phyloP scores from a whole-genome alignment of 192 early-diverging fungal genomes.

The Blastocladiella britannica region DNA sequence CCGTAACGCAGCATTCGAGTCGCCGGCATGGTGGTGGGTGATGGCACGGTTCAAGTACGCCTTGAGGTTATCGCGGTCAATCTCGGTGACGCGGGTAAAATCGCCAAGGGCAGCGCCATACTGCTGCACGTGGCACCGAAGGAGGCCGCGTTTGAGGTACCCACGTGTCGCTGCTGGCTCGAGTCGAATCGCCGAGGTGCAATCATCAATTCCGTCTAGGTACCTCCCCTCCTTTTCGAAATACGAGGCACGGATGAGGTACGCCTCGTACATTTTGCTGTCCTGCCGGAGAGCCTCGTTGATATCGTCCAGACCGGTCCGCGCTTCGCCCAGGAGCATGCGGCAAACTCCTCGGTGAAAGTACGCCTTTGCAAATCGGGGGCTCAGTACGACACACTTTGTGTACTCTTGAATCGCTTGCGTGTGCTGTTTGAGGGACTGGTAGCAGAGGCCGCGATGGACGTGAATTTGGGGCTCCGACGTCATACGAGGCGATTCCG shows the following conservation, averaged over 20 bases:
- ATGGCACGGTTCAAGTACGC: background rate
- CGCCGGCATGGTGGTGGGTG: background rate
- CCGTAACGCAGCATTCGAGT: background rate
- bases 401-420: constrained; percentile 20
- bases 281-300: background rate
- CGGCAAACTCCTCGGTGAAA: constrained; percentile 29
- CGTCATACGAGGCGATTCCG: background rate
- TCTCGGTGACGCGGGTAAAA: background rate
- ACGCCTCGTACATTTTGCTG: constrained; percentile 28
- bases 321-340: constrained; percentile 13
- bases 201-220: constrained; percentile 22
- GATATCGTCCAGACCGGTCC: constrained; percentile 8
- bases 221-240: constrained; percentile 6
- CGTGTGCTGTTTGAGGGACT: constrained; percentile 18
- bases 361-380: constrained; percentile 26
- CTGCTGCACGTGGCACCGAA: background rate
- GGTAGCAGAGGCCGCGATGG: constrained; percentile 30
- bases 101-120: background rate
- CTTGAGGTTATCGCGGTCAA: background rate
- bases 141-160: background rate
- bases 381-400: constrained; percentile 15
- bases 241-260: constrained; percentile 23
- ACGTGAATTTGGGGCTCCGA: constrained; percentile 29
- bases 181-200: constrained; percentile 20
- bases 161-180: constrained; percentile 16